Evolutionary conservation across 805 yeast species (phyloP), one percentile per base, ranked within the genome.

Genomic region (Spathaspora passalidarum): DNA sequence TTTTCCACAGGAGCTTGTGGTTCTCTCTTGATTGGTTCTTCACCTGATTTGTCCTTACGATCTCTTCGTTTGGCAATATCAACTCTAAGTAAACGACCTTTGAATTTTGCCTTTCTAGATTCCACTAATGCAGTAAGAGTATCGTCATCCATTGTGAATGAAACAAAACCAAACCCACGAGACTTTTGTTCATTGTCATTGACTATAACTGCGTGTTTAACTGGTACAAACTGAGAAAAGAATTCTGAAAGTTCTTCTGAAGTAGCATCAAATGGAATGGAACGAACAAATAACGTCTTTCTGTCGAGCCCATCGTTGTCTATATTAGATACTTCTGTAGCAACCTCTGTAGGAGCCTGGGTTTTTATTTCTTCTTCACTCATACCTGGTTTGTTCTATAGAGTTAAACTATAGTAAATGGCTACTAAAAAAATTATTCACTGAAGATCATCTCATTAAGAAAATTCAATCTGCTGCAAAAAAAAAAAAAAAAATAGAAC

Each of bases 151-250:
- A 78, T 66, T 1, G 87, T 80, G 64, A 94, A 94, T 32, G 96
- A 84, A 13, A 90, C 99, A 65, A 94, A 94, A 2, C 99, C 99
- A 66, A 91, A 94, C 1, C 99, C 98, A 62, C 91, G 79, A 2
- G 97, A 88, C 38, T 84, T 76, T 45, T 86, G 80, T 29, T 84
- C 81, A 9, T 73, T 72, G 60, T 91, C 97, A 34, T 75, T 85
- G 14, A 94, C 98, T 36, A 94, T 79, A 38, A 90, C 91, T 1
- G 97, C 96, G 66, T 94, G 99, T 66, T 85, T 90, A 10, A 92
- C 95, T 5, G 99, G 99, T 4, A 88, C 92, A 68, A 90, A 85
- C 52, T 89, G 89, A 1, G 98, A 86, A 61, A 94, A 94, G 65
- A 77, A 90, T 54, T 86, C 88, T 1, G 92, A 77, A 36, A 94